These are phyloP conservation scores for Leucosporidium creatinivorum DNA, from an alignment of 768 basidiomycete species.

Conservation along the genomic window DNA sequence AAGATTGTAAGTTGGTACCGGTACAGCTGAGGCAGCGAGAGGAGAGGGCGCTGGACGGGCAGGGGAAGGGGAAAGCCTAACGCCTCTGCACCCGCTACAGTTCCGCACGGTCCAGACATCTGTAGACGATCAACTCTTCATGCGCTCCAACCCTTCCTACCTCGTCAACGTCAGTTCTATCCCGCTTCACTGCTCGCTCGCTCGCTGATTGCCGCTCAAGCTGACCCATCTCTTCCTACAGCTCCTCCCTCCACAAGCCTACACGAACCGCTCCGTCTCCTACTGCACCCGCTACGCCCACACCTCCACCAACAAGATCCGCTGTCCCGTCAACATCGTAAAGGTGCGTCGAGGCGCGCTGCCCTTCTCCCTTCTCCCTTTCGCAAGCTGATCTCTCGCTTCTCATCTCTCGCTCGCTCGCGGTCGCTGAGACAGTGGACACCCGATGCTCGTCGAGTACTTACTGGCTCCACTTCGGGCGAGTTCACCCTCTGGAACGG, in stretches of 20 bases:
- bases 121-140: constrained; percentile 31
- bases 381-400: neutral
- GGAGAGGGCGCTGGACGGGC: neutral
- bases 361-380: neutral
- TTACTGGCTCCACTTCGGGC: constrained; percentile 92
- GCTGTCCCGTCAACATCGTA: constrained; percentile 93
- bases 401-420: neutral
- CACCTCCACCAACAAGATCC: constrained; percentile 96
- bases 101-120: constrained; percentile 2
- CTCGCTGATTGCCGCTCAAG: constrained; percentile 11
- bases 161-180: constrained; percentile 64
- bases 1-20: constrained; percentile 63
- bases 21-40: too few relatives aligned
- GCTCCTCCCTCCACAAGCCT: constrained; percentile 91
- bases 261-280: constrained; percentile 85
- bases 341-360: constrained; percentile 54
- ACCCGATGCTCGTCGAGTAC: constrained; percentile 82
- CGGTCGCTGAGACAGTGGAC: constrained; percentile 65
- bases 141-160: constrained; percentile 70
- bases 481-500: constrained; percentile 99
- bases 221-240: constrained; percentile 41
- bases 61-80: too few relatives aligned
- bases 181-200: neutral
- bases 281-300: constrained; percentile 96
- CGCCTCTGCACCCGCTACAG: neutral